phyloP scores from a whole-genome alignment of 768 basidiomycete species.

The Porphyrellus cyaneotinctus region DNA sequence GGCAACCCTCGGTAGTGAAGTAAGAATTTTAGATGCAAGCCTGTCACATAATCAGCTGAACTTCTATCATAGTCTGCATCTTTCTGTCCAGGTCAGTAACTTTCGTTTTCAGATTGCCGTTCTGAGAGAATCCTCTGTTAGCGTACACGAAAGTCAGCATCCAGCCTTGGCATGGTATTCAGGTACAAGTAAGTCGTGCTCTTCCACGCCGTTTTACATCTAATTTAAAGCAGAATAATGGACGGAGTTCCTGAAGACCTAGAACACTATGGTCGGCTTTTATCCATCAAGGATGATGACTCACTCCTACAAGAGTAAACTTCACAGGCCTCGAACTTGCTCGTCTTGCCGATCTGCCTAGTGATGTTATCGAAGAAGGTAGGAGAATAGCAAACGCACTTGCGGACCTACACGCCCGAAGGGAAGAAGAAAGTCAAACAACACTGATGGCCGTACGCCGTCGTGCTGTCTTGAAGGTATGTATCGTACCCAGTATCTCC shows the following conservation, averaged over 20 bases:
- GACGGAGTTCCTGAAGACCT: slow-evolving; percentile 62
- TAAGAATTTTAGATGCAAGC: slow-evolving; percentile 32
- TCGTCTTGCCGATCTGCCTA: slow-evolving; percentile 79
- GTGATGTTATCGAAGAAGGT: slow-evolving; percentile 61
- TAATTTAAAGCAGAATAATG: slow-evolving; percentile 49
- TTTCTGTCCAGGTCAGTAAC: slow-evolving; percentile 65
- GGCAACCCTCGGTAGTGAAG: slow-evolving; percentile 79
- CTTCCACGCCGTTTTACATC: neutral
- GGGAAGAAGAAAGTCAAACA: slow-evolving; percentile 60
- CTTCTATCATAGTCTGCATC: slow-evolving; percentile 56
- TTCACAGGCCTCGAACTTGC: slow-evolving; percentile 83
- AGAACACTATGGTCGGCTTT: slow-evolving; percentile 65
- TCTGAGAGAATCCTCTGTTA: slow-evolving; percentile 23
- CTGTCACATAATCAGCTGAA: neutral
- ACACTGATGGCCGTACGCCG: slow-evolving; percentile 56
- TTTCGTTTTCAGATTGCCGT: neutral
- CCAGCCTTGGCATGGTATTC: slow-evolving; percentile 67
- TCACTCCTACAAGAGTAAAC: neutral
- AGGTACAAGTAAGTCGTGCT: slow-evolving; percentile 60
- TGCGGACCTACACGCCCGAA: slow-evolving; percentile 49
- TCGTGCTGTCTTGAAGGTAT: slow-evolving; percentile 66
- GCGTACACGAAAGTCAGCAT: slow-evolving; percentile 50
- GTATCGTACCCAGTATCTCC: neutral
- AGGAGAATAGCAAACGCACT: slow-evolving; percentile 58
- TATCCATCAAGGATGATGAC: neutral